Conservation (phyloP, 2,329 filamentous ascomycete species). For the Lachnellula hyalina region DNA sequence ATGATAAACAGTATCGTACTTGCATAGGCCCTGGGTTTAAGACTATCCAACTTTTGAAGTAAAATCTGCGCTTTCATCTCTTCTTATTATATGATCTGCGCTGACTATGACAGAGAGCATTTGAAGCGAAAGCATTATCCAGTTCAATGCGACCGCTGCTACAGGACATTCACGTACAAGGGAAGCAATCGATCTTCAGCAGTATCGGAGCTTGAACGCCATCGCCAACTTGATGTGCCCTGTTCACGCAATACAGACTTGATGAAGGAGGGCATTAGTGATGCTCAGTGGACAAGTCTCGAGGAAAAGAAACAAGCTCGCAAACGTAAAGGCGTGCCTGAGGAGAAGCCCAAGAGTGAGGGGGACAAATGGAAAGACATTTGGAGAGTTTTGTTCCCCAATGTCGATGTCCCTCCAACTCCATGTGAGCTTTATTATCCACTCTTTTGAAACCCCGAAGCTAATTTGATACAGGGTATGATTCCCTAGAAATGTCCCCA, state of each 20-base stretch:
- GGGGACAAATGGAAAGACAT: neutral
- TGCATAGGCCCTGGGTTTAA: neutral
- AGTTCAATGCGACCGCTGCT: constrained; percentile 7
- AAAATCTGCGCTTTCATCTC: neutral
- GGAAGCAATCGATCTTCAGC: neutral
- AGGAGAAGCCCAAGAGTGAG: neutral
- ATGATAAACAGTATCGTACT: neutral
- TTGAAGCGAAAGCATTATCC: constrained; percentile 4
- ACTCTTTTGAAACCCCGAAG: neutral
- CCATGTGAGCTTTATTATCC: neutral
- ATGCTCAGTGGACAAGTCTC: constrained; percentile 7
- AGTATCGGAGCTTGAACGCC: neutral
- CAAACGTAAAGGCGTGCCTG: neutral
- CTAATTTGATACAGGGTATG: neutral
- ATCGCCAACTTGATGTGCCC: neutral
- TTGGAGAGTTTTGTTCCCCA: neutral
- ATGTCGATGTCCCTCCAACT: neutral
- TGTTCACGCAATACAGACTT: neutral
- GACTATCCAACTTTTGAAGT: constrained; percentile 4
- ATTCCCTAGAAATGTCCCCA: neutral
- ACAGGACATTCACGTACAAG: neutral
- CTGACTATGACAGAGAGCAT: constrained; percentile 2
- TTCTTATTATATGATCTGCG: neutral
- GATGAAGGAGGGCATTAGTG: constrained; percentile 10
- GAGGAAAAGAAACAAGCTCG: constrained; percentile 4